Conservation (phyloP, 1,284 basidiomycete genomes). For the Erythrobasidium hasegawianum region DNA sequence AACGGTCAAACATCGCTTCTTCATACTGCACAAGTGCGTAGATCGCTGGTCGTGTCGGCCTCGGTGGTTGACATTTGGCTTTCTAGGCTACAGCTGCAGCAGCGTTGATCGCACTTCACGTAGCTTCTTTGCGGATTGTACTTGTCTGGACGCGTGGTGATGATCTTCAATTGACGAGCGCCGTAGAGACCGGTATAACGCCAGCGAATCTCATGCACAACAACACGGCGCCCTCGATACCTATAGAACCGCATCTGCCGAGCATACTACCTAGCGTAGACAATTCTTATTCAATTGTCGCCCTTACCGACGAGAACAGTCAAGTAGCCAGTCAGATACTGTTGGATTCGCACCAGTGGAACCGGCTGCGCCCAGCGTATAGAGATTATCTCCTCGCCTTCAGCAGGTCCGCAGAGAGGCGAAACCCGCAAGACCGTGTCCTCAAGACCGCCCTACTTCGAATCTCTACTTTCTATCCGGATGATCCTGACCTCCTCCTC, state of each 20-base stretch:
- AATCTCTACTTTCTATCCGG: conserved; percentile 10
- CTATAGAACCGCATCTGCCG: too few species aligned
- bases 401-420: not conserved
- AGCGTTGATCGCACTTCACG: conserved; percentile 3
- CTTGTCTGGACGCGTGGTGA: not conserved
- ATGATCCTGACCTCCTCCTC: conserved; percentile 2
- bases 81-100: conserved; percentile 18
- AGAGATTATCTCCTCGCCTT: not conserved
- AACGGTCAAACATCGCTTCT: too few species aligned
- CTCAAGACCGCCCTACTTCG: not conserved
- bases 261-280: too few species aligned
- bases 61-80: too few species aligned
- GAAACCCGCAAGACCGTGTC: not conserved
- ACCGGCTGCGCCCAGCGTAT: not conserved
- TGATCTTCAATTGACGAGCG: not conserved
- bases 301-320: not conserved
- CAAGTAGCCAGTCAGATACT: not conserved
- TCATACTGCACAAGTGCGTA: too few species aligned
- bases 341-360: not conserved
- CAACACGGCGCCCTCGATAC: too few species aligned
- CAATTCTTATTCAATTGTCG: too few species aligned
- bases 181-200: conserved; percentile 15
- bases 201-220: not conserved
- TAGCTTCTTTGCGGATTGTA: not conserved
- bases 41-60: too few species aligned